phyloP scores from a whole-genome alignment of 2,329 filamentous ascomycete genomes.

The Fusarium heterosporum region DNA sequence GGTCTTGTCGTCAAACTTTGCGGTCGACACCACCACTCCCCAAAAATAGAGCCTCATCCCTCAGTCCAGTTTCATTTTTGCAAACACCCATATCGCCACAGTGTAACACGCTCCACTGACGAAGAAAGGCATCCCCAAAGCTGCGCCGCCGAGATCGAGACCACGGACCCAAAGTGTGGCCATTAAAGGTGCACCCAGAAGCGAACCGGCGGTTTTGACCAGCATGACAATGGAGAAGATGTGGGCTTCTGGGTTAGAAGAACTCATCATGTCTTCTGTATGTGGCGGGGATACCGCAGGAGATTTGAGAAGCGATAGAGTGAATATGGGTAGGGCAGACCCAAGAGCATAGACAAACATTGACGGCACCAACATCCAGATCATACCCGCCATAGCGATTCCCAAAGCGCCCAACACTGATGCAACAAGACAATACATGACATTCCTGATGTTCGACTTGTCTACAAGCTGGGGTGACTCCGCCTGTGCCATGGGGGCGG shows the following conservation, averaged over 20 bases:
- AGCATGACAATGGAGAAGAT: constrained; percentile 65
- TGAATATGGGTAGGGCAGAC: constrained; percentile 63
- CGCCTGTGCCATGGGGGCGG: background rate
- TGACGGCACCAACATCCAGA: constrained; percentile 57
- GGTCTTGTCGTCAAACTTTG: too few species aligned
- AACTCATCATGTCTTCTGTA: background rate
- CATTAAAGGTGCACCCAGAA: constrained; percentile 62
- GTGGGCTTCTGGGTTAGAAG: constrained; percentile 52
- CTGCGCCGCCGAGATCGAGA: constrained; percentile 52
- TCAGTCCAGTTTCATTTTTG: constrained; percentile 13
- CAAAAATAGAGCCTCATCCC: background rate
- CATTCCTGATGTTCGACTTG: constrained; percentile 34
- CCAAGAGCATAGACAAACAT: constrained; percentile 61
- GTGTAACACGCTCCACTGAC: constrained; percentile 41
- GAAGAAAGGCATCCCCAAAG: constrained; percentile 45
- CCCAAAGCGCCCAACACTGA: constrained; percentile 55
- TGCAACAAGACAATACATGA: constrained; percentile 35
- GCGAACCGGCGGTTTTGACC: constrained; percentile 60
- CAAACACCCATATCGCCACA: constrained; percentile 36
- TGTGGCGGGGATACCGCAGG: constrained; percentile 49
- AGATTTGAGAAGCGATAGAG: constrained; percentile 61
- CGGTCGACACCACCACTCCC: too few species aligned
- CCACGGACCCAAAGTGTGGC: constrained; percentile 60
- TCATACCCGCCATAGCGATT: constrained; percentile 54
- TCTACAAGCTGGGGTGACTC: constrained; percentile 4